A percentile compares a stretch with the other conserved stretches of the same genome.
Evolutionary conservation across 495 filamentous ascomycete species (phyloP).

Genomic region (Amniculicola lignicola): DNA sequence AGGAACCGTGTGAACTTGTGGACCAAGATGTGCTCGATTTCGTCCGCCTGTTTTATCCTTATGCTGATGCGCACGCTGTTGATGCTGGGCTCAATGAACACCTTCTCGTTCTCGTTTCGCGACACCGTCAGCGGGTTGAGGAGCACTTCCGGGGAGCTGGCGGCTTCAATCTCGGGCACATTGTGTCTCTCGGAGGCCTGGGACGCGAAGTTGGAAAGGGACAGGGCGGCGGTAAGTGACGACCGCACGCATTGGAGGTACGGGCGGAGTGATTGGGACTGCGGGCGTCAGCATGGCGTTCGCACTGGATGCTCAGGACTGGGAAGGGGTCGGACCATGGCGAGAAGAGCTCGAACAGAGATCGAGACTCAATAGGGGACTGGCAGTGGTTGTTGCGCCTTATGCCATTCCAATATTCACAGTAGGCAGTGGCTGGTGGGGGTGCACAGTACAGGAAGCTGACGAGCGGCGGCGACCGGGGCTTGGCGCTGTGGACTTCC

Average conservation of each 20-base stretch:
- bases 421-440: slow-evolving; percentile 1
- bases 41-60: slow-evolving; percentile 98
- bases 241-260: slow-evolving; percentile 96
- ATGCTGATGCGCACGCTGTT: slow-evolving; percentile 96
- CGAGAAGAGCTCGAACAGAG: background rate
- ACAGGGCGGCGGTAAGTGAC: slow-evolving; percentile 88
- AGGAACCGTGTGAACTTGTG: slow-evolving; percentile 97
- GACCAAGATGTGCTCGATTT: slow-evolving; percentile 95
- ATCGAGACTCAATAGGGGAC: slow-evolving; percentile 1
- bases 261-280: slow-evolving; percentile 97
- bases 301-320: background rate
- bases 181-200: slow-evolving; percentile 95
- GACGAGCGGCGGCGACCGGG: too few species aligned
- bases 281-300: slow-evolving; percentile 29
- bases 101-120: slow-evolving; percentile 91
- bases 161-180: slow-evolving; percentile 94
- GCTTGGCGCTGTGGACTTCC: slow-evolving; percentile 18
- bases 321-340: slow-evolving; percentile 18
- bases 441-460: too few species aligned
- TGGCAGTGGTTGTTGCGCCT: background rate
- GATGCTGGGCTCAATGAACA: slow-evolving; percentile 89
- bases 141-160: slow-evolving; percentile 87
- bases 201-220: slow-evolving; percentile 94
- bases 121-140: slow-evolving; percentile 84
- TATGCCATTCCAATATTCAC: slow-evolving; percentile 23